These are phyloP conservation scores for Arachnomyces sp. DNA, from an alignment of 2,329 filamentous ascomycete genomes.

Conservation along the genomic window DNA sequence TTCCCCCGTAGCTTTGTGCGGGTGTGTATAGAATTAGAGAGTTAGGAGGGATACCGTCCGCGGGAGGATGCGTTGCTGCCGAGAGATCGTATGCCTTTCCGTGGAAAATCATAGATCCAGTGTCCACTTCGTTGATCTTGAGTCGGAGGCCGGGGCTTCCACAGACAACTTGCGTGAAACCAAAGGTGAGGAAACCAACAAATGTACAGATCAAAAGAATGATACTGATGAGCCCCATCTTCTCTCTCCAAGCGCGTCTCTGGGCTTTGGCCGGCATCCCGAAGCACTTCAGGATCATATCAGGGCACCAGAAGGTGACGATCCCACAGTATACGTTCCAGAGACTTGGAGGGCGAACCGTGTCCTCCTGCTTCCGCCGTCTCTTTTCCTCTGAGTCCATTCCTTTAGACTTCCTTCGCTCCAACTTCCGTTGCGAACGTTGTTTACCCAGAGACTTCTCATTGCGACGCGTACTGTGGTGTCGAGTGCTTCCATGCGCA, in stretches of 20 bases:
- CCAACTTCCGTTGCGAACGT: conserved; percentile 52
- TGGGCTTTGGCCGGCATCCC: conserved; percentile 79
- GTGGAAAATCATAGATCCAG: conserved; percentile 92
- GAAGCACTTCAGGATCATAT: conserved; percentile 74
- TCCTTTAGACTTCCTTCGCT: conserved; percentile 51
- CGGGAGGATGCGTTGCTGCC: conserved; percentile 67
- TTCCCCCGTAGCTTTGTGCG: conserved; percentile 68
- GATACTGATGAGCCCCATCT: conserved; percentile 92
- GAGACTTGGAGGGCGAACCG: conserved; percentile 68
- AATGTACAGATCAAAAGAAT: conserved; percentile 79
- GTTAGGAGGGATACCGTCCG: conserved; percentile 63
- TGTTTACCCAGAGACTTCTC: conserved; percentile 18
- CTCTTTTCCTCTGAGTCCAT: conserved; percentile 53
- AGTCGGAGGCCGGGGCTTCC: conserved; percentile 62
- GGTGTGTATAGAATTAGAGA: conserved; percentile 76
- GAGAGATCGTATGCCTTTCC: conserved; percentile 81
- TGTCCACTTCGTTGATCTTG: conserved; percentile 70
- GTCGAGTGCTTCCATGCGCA: neutral
- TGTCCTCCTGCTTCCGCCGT: conserved; percentile 51
- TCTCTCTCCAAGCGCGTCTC: conserved; percentile 90
- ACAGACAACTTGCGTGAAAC: conserved; percentile 86
- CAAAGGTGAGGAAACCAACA: conserved; percentile 93
- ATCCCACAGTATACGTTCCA: conserved; percentile 96
- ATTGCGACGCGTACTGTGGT: conserved; percentile 4
- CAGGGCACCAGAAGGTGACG: conserved; percentile 89